These are phyloP conservation scores for Wickerhamiella pararugosa DNA, from an alignment of 1,139 yeast genomes.

Conservation along the genomic window DNA sequence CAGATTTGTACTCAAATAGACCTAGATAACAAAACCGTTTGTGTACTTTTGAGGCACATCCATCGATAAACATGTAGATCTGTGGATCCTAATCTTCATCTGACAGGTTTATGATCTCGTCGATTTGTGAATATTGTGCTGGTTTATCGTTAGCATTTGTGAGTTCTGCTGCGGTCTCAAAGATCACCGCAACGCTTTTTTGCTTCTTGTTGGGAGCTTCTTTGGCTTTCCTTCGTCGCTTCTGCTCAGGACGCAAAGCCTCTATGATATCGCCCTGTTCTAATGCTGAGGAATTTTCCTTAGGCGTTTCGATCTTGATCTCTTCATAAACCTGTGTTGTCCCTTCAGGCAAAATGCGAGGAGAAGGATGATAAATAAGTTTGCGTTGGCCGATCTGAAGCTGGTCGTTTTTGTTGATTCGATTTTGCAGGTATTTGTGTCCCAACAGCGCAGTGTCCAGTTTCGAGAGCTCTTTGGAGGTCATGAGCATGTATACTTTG, in stretches of 20 bases:
- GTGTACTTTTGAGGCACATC: no score
- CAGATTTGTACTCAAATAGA: no score
- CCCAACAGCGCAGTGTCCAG: conserved; percentile 78
- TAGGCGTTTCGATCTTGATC: conserved; percentile 47
- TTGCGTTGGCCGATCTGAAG: conserved; percentile 1
- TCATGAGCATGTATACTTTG: conserved; percentile 56
- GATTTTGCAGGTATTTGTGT: conserved; percentile 62
- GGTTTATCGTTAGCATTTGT: no score
- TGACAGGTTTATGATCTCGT: no score
- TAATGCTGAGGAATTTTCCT: conserved; percentile 45
- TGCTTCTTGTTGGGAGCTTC: no score
- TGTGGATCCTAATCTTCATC: no score
- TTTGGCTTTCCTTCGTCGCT: no score
- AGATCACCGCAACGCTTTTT: no score
- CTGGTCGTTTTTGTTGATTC: conserved; percentile 24
- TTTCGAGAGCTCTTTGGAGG: conserved; percentile 64
- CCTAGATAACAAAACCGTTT: no score
- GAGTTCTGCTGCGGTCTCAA: no score
- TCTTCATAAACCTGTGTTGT: conserved; percentile 38
- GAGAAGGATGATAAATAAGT: conserved; percentile 24
- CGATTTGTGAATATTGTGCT: no score
- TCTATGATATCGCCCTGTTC: conserved; percentile 41
- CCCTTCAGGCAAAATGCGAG: conserved; percentile 50
- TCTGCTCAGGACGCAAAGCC: conserved; percentile 7
- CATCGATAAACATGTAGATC: no score